Base-by-base conservation (phyloP, 352 stramenopile genomes). In the Elongisporangium anandrum region DNA sequence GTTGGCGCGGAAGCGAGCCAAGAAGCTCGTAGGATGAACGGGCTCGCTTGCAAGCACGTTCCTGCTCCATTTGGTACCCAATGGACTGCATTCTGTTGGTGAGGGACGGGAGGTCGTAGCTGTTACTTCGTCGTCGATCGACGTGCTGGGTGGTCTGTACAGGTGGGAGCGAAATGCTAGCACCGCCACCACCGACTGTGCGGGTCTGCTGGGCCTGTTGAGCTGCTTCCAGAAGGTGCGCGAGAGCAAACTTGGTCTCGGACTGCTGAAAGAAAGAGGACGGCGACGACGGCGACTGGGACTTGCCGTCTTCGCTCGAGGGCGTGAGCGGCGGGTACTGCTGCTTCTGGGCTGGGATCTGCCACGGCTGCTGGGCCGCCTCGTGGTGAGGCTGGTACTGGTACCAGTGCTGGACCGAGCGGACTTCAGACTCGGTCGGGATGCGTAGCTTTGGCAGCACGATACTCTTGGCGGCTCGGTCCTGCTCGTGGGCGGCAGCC, bases 151-250 rank as follows among this genome's bases (percentile, higher is more conserved):
- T 57, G n/a, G 64, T 50, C 29, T 69, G 64, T 49, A 73, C 70
- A 50, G 64, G 61, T 10, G 59, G 66, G 38, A 60, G 56, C 23
- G 21, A 79, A 38, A 59, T 63, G 49, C 34, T 59, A 45, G 38
- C n/a, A 38, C 49, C 57, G 56, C 51, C 62, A 61, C 51, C 56
- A 19, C 41, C 53, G 38, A 22, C 53, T 20, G 57, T 60, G 26
- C 55, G 39, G 22, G 52, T 59, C 8, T 47, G 61, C n/a, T 77
- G 57, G 16, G 26, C 6, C 71, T 89, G 77, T 64, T 89, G 68
- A 8, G 75, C 77, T 2, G 79, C 77, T 79, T 89, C 75, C 0
- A 89, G 56, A 22, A 89, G 69, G 19, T 85, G 75, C 10, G 57
- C 76, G 45, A 89, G 69, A 13, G 77, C 79, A 64, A 85, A 78